Evolutionary conservation across 495 filamentous ascomycete species (phyloP).

Genomic region (Parathielavia hyrcaniae): DNA sequence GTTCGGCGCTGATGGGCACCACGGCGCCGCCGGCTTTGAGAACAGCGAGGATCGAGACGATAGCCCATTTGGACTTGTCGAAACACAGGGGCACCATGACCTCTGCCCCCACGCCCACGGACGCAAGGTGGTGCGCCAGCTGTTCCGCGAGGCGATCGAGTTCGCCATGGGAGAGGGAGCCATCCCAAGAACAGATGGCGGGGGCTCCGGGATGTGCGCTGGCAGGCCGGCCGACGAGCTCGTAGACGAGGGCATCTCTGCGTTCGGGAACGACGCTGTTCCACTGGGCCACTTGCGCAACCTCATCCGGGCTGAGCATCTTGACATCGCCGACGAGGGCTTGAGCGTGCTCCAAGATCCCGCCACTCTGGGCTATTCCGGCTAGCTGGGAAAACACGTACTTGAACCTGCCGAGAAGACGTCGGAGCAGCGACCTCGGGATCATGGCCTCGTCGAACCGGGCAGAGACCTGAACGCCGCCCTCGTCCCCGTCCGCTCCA

Average conservation of each 20-base stretch:
- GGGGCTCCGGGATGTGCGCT: conserved; percentile 33
- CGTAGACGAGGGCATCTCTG: too few relatives aligned
- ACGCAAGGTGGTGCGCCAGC: conserved; percentile 41
- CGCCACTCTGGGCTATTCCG: too few relatives aligned
- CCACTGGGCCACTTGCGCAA: conserved; percentile 19
- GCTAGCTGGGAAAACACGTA: too few relatives aligned
- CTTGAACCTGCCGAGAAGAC: too few relatives aligned
- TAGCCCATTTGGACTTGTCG: conserved; percentile 51
- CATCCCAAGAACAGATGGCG: conserved; percentile 51
- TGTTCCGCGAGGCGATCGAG: conserved; percentile 34
- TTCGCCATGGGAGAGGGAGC: conserved; percentile 50
- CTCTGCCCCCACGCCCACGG: conserved; percentile 43
- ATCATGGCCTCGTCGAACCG: too few relatives aligned
- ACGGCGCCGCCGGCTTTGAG: conserved; percentile 55
- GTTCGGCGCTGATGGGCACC: too few relatives aligned
- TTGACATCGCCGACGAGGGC: conserved; percentile 25
- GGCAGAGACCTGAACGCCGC: too few relatives aligned
- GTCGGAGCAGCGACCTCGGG: too few relatives aligned
- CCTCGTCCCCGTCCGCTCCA: too few relatives aligned
- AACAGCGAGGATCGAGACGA: conserved; percentile 51
- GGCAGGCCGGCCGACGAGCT: conserved; percentile 43
- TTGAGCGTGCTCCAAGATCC: too few relatives aligned
- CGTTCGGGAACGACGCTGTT: too few relatives aligned
- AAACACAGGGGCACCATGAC: conserved; percentile 50
- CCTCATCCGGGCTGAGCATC: conserved; percentile 18